A percentile compares a stretch with the other conserved stretches of the same genome.
Conservation (phyloP, 129 eudicot species). For the Lactuca sativa region DNA sequence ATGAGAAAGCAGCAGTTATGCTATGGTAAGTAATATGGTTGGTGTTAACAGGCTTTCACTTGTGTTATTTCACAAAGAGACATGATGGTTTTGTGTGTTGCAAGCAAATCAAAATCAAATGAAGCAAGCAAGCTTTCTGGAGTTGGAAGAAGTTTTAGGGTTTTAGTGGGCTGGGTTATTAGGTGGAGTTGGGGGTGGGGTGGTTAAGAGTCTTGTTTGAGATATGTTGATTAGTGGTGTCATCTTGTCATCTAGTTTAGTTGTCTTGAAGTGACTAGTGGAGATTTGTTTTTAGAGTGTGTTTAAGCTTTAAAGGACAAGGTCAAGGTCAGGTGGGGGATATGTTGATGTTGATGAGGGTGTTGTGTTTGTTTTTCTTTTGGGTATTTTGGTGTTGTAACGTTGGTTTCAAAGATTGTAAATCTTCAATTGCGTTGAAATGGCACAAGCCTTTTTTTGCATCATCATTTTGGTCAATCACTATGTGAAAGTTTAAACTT, state of each 20-base stretch:
- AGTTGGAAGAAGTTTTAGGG: slow-evolving; percentile 25
- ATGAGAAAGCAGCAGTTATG: slow-evolving; percentile 8
- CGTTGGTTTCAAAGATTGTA: slow-evolving; percentile 5
- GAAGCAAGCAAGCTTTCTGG: slow-evolving; percentile 1
- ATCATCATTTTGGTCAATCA: not conserved
- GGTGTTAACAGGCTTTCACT: slow-evolving; percentile 54
- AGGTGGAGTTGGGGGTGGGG: slow-evolving; percentile 4
- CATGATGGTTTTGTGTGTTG: slow-evolving; percentile 26
- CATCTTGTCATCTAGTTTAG: not conserved
- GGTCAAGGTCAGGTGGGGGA: too few relatives aligned
- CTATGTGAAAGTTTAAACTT: not conserved
- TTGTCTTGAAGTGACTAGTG: not conserved
- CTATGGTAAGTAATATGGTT: slow-evolving; percentile 47
- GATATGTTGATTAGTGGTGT: slow-evolving; percentile 14
- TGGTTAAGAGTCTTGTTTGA: not conserved
- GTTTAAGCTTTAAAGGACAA: too few relatives aligned
- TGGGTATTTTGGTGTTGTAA: slow-evolving; percentile 5
- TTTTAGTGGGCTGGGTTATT: not conserved
- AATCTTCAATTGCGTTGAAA: slow-evolving; percentile 8
- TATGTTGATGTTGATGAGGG: not conserved
- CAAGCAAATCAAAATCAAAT: slow-evolving; percentile 8
- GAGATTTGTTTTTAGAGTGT: not conserved
- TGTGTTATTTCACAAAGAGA: slow-evolving; percentile 40
- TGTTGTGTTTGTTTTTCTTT: not conserved
- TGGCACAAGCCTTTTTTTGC: not conserved